These are phyloP conservation scores for Diaporthe sp. DNA, from an alignment of 2,329 filamentous ascomycete species.

Conservation along the genomic window DNA sequence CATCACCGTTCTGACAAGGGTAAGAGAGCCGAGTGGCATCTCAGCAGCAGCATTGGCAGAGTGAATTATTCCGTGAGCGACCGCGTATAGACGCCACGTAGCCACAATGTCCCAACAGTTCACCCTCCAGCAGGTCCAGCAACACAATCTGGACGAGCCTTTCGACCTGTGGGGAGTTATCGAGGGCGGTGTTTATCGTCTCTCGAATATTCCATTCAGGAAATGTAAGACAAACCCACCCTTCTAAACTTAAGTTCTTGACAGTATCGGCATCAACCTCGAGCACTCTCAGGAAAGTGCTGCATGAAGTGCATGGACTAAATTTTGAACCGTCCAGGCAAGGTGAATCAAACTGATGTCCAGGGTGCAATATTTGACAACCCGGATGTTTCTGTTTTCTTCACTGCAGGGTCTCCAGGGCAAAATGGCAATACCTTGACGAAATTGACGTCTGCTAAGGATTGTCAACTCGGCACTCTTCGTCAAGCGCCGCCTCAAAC, in stretches of 20 bases:
- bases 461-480: background rate
- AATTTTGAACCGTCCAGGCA: background rate
- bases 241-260: background rate
- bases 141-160: background rate
- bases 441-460: background rate
- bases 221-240: background rate
- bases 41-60: background rate
- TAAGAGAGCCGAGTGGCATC: background rate
- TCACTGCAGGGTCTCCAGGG: accelerated
- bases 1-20: background rate
- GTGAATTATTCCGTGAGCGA: background rate
- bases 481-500: background rate
- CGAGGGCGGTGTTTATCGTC: background rate
- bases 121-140: background rate
- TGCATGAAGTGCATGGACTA: background rate
- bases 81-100: background rate
- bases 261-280: background rate
- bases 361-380: background rate
- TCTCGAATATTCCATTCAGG: background rate
- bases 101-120: background rate
- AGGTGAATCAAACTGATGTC: accelerated
- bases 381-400: background rate
- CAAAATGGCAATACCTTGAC: background rate
- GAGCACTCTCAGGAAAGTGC: background rate
- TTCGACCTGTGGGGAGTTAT: background rate